Conservation (phyloP, 140 eudicot species). For the Ambrosia hybrid region DNA sequence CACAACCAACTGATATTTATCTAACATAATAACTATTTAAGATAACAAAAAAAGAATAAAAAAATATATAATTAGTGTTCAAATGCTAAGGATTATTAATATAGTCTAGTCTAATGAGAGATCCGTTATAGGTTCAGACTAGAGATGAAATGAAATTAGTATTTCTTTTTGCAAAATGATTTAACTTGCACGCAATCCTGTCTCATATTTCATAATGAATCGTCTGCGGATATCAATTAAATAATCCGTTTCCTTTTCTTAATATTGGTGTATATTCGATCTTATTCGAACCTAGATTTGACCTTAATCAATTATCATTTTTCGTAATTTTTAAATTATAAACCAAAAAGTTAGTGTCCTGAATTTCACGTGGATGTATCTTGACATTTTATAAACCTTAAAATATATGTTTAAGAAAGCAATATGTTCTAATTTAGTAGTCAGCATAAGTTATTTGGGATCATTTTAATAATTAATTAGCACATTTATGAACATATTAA, state of each 20-base stretch:
- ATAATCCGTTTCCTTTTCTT: not conserved
- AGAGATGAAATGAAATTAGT: not conserved
- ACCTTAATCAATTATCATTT: not conserved
- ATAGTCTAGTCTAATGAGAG: too few species aligned
- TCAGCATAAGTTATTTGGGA: not conserved
- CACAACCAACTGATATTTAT: too few species aligned
- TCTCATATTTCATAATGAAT: not conserved
- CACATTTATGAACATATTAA: constrained; percentile 1
- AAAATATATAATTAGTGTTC: too few species aligned
- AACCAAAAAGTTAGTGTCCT: constrained; percentile 1
- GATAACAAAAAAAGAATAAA: too few species aligned
- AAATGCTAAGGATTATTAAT: too few species aligned
- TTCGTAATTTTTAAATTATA: not conserved
- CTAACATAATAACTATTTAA: too few species aligned
- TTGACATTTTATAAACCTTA: not conserved
- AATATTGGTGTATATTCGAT: not conserved
- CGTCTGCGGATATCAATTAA: not conserved
- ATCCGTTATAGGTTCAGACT: too few species aligned
- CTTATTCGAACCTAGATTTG: not conserved
- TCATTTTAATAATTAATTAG: not conserved
- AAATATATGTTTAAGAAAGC: not conserved
- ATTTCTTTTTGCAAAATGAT: not conserved
- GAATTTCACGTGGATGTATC: constrained; percentile 6
- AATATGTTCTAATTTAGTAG: not conserved
- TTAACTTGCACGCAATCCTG: constrained; percentile 12